Base-by-base conservation (phyloP, 1,139 yeast genomes). In the Yamadazyma taylorii region DNA sequence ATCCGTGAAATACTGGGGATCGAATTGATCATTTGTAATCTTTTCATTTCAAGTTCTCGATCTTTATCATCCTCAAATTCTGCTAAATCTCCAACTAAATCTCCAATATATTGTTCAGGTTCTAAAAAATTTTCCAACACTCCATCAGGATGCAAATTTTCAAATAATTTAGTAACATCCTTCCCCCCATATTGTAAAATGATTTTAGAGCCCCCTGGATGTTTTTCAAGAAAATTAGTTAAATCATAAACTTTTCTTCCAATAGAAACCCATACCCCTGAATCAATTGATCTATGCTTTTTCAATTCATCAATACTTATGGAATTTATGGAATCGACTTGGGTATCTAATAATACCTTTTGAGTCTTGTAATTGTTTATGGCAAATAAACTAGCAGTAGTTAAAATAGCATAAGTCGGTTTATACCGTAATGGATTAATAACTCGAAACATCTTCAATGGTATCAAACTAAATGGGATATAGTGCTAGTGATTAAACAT, bases 1-100 rank as follows among this genome's bases (percentile, higher is more conserved):
- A 82, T 69, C 46, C 73, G 73, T 3, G 72, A 60, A 24, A 85
- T 51, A 3, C 78, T 73, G 1, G 92, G 92, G 8, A 41, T 17
- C 5, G 25, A 31, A 10, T 16, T 33, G 7, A 33, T 27, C 9
- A 29, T 19, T 15, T 30, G 26, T 17, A 24, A 22, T 12, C 35
- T 14, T 7, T 33, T 17, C 11, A 14, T 4, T 13, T 33, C 31
- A 12, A 25, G 30, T 17, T 25, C 15, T 13, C 9, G n/a, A 7
- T 19, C 21, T 8, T 17, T 23, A 14, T 35, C 34, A 6, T 12
- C 26, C 26, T 32, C 29, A 3, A 31, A 35, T 28, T 30, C 35
- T 7, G 27, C 38, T 12, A 22, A 16, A 9, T 39, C 42, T 8
- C 19, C 37, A 3, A 27, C 33, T 3, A 31, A 32, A 17, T 39